Evolutionary conservation across 768 basidiomycete genomes (phyloP), one percentile per base, ranked within the genome.

Genomic region (Termitomyces sp.): DNA sequence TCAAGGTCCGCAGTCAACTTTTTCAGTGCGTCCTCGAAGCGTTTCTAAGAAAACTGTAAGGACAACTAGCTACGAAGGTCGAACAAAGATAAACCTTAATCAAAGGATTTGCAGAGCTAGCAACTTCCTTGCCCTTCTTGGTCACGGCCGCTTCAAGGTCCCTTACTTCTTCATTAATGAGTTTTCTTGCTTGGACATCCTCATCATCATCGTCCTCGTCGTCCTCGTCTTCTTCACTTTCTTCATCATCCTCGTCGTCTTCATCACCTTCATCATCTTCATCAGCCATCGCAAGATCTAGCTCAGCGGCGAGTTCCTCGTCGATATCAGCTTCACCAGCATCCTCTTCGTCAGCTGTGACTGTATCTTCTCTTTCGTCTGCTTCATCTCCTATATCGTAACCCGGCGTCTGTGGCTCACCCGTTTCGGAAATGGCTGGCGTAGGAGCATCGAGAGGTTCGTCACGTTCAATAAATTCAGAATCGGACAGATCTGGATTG

Each of bases 11-110:
- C 82, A 12, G 86, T 82, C 49, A 97, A 78, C 72, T 96, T 97
- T 77, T 87, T 91, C 65, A 95, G 72, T 18, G 90, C 88, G 68
- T 96, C 94, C 69, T 95, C 92, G 72, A 96, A 95, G 36, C 94
- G 94, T 82, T 88, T 89, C 88, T 94, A 51, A 22, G 37, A 45
- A 29, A 37, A 6, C 36, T 52, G 51, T 58, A 28, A 24, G 37
- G 34, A 1, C 65, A 60, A 18, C 29, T 26, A 28, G 4, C 10
- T 29, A 31, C 44, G 29, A 42, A 24, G 24, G 31, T 13, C 34
- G 22, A 16, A 26, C 4, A 26, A 7, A 46, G 15, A 65, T 66
- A 29, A 54, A 91, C 92, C 78, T 85, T 86, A 68, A 97, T 93
- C 56, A 96, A 81, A 37, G 90, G 88, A 70, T 97, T 97, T 3